Base-by-base conservation (phyloP, 1,284 basidiomycete species). In the Ganoderma leucocontextum region DNA sequence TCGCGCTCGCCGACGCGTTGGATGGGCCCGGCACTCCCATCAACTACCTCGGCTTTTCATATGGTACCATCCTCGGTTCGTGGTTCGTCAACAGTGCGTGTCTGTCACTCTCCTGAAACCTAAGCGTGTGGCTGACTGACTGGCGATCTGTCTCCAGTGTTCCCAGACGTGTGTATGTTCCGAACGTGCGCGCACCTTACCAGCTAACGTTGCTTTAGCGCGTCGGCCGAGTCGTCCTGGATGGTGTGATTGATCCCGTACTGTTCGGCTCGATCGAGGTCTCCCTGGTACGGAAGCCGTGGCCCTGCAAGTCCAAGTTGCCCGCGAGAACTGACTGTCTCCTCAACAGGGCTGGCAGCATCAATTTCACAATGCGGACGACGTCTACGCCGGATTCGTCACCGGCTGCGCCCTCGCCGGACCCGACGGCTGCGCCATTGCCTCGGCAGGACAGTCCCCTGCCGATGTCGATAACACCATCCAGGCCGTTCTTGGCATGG, bases 11-110 rank as follows among this genome's bases (percentile, higher is more conserved):
- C 17, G 73, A 72, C 36, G 69, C 63, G 17, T 12, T 74, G 8
- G 69, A 73, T n/a, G 73, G 70, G 0, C 60, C 63, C 0, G 72
- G 65, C 3, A 58, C 55, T 4, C 65, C 63, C 6, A 47, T 74
- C 22, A 69, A 72, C 57, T 74, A 65, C 52, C 55, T 29, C 4
- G 73, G 73, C 0, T 35, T 65, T 15, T 70, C 67, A 6, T 70
- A 74, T 33, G 72, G 70, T 4, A 65, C 72, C 2, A 12, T 70
- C 0, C 33, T 74, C 8, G 73, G 72, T 7, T 33, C 64, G 2
- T 70, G 67, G 66, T 59, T 74, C 7, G 57, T 71, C 17, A 69
- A 72, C 35, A 72, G 71, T 72, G 33, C 59, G 73, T 69, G 4
- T 12, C 39, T 17, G n/a, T 25, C 8, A 2, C 22, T 60, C n/a